Percentiles rank a stretch among this genome's conserved stretches.
Conservation (phyloP, 1,139 yeast genomes). For the Debaryomyces singareniensis region DNA sequence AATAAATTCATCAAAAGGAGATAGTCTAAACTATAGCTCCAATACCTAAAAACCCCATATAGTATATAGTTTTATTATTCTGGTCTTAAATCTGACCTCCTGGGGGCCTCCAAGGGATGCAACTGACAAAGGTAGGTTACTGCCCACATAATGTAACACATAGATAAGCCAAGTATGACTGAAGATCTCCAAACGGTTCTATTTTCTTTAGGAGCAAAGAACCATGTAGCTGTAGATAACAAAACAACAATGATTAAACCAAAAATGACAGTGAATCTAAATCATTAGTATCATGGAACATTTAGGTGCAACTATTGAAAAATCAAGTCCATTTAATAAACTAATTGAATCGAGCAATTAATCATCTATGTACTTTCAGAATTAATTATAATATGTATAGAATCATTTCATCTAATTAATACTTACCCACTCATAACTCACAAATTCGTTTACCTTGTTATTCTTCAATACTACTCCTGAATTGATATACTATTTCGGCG, state of each 20-base stretch:
- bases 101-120: conserved; percentile 78
- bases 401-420: conserved; percentile 1
- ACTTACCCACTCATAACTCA: conserved; percentile 35
- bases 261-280: conserved; percentile 69
- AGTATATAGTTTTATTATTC: too few species aligned
- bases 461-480: too few species aligned
- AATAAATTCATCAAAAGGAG: too few species aligned
- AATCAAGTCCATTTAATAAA: too few species aligned
- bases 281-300: conserved; percentile 4
- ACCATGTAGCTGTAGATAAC: conserved; percentile 58
- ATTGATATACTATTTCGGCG: too few species aligned
- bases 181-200: conserved; percentile 87
- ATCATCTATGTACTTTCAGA: too few species aligned
- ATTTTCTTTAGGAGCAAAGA: conserved; percentile 54
- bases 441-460: too few species aligned
- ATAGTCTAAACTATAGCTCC: too few species aligned
- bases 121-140: conserved; percentile 75
- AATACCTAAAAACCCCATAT: too few species aligned
- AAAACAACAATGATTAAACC: conserved; percentile 58
- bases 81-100: conserved; percentile 76
- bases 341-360: too few species aligned
- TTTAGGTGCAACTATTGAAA: too few species aligned
- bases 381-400: too few species aligned
- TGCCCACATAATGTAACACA: conserved; percentile 96
- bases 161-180: conserved; percentile 69